Percentiles rank a stretch among this genome's conserved stretches.
These are phyloP conservation scores for Zygosaccharomyces bailii DNA, from an alignment of 805 yeast genomes.

Conservation along the genomic window DNA sequence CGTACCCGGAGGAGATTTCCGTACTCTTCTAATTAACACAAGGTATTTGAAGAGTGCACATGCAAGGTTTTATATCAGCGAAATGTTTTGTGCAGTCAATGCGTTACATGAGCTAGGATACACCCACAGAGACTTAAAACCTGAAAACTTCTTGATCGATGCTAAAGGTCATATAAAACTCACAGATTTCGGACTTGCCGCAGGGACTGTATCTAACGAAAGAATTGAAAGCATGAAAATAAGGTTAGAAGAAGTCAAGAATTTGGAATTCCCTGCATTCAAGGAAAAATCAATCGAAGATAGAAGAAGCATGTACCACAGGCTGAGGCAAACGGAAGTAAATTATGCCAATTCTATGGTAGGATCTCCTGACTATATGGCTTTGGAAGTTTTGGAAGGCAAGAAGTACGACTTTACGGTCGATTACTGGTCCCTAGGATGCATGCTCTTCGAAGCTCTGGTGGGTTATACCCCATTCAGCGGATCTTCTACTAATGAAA, in stretches of 20 bases:
- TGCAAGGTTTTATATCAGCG: conserved; percentile 90
- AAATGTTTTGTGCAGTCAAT: conserved; percentile 94
- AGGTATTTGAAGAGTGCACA: conserved; percentile 92
- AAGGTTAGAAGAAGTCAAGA: conserved; percentile 65
- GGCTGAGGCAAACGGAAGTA: conserved; percentile 67
- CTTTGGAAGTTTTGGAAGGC: conserved; percentile 93
- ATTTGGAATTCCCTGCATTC: conserved; percentile 60
- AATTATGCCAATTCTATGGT: conserved; percentile 93
- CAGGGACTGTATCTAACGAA: conserved; percentile 90
- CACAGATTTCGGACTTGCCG: conserved; percentile 96
- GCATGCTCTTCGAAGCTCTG: conserved; percentile 92
- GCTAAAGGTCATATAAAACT: conserved; percentile 87
- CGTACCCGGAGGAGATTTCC: conserved; percentile 99
- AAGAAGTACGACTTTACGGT: conserved; percentile 91
- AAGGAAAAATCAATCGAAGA: conserved; percentile 74
- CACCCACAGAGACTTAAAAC: conserved; percentile 95
- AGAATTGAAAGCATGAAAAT: conserved; percentile 90
- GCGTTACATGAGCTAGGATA: conserved; percentile 92
- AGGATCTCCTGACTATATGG: conserved; percentile 99
- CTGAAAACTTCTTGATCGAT: conserved; percentile 88
- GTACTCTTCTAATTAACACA: conserved; percentile 89
- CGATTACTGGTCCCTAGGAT: conserved; percentile 98
- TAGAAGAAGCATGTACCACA: conserved; percentile 80
- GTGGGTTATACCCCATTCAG: conserved; percentile 98
- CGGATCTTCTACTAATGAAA: conserved; percentile 90